These are phyloP conservation scores for Solanum corneliomulleri DNA, from an alignment of 257 asterid genomes.

Conservation along the genomic window DNA sequence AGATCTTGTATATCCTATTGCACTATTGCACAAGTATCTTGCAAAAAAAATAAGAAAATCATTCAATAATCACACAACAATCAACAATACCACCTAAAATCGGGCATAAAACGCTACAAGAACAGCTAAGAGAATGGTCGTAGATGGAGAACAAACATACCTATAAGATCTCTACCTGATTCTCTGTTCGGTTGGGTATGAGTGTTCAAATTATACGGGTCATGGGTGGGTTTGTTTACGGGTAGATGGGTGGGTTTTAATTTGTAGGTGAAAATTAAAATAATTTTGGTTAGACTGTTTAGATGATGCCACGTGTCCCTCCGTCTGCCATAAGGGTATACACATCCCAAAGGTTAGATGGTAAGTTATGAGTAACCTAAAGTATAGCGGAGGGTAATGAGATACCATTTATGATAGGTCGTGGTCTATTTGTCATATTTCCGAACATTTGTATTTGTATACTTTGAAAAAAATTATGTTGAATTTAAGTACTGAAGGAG, in stretches of 20 bases:
- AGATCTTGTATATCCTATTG: neutral
- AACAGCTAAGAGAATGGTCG: too few relatives aligned
- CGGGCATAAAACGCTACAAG: too few relatives aligned
- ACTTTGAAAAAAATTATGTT: neutral
- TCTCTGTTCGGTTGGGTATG: neutral
- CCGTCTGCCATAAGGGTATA: neutral
- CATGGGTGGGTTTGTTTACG: neutral
- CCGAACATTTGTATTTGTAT: neutral
- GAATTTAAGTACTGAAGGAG: neutral
- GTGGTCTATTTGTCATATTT: neutral
- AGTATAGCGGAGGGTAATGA: neutral
- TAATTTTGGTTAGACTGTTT: neutral
- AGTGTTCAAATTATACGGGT: neutral
- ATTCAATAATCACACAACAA: too few relatives aligned
- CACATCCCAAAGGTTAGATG: neutral
- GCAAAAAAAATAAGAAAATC: neutral
- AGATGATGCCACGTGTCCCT: neutral
- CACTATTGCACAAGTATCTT: neutral
- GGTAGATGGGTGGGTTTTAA: neutral
- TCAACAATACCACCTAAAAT: too few relatives aligned
- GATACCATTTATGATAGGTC: neutral
- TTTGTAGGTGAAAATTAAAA: neutral
- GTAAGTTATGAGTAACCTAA: neutral
- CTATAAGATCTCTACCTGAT: too few relatives aligned
- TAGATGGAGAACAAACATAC: too few relatives aligned